A percentile compares a stretch with the other conserved stretches of the same genome.
phyloP scores from a whole-genome alignment of 352 stramenopile species.

The Phytophthora europaea region DNA sequence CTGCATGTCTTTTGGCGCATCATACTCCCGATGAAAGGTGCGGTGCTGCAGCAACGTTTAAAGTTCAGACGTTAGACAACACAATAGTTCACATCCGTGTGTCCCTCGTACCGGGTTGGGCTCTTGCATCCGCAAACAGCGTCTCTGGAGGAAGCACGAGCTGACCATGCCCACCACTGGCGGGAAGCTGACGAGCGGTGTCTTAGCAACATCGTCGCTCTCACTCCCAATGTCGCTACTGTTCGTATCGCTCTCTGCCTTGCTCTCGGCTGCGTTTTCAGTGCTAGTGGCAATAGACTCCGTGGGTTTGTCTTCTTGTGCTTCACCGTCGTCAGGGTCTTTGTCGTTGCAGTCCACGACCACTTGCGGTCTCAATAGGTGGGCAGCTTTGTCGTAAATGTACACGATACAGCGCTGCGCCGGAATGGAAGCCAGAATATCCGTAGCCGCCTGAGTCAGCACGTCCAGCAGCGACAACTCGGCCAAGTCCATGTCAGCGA shows the following conservation, averaged over 20 bases:
- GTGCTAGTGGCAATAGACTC: not conserved
- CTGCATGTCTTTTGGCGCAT: constrained; percentile 56
- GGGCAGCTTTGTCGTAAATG: constrained; percentile 61
- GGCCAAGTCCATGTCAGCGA: constrained; percentile 23
- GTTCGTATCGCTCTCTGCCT: not conserved
- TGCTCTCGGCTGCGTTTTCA: not conserved
- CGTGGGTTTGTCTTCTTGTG: constrained; percentile 1
- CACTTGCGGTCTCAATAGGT: constrained; percentile 55
- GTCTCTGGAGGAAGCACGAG: constrained; percentile 61
- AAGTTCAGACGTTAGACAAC: not conserved
- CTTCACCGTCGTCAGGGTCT: not conserved
- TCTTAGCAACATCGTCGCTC: not conserved
- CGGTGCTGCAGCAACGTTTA: constrained; percentile 46
- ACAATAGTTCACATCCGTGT: constrained; percentile 1
- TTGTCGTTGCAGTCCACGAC: constrained; percentile 22
- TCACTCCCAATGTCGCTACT: not conserved
- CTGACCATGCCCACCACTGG: constrained; percentile 71
- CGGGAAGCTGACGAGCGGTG: constrained; percentile 45
- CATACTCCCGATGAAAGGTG: constrained; percentile 68
- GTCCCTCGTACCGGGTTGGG: constrained; percentile 42
- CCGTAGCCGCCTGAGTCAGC: constrained; percentile 46
- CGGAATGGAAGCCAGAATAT: constrained; percentile 52
- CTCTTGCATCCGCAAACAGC: constrained; percentile 73
- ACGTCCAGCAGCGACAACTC: constrained; percentile 44
- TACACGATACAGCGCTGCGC: constrained; percentile 62